These are phyloP conservation scores for Leccinum griseonigrum DNA, from an alignment of 1,284 basidiomycete genomes.

Conservation along the genomic window DNA sequence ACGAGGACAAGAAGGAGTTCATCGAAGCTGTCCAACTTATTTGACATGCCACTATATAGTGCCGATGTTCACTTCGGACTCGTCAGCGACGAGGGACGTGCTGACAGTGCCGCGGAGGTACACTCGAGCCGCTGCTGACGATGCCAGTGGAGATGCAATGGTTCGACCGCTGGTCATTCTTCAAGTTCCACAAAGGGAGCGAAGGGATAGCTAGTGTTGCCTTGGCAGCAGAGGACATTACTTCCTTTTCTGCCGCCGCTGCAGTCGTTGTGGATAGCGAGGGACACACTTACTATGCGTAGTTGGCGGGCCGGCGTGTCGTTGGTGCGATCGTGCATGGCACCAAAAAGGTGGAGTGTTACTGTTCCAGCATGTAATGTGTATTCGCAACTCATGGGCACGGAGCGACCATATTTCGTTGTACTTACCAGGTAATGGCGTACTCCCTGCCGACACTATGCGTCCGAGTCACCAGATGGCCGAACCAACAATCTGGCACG, in stretches of 20 bases:
- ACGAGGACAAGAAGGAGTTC: background rate
- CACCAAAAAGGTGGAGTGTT: conserved; percentile 28
- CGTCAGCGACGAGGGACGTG: background rate
- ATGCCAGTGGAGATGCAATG: background rate
- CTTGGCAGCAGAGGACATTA: too few species aligned
- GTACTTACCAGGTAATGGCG: too few species aligned
- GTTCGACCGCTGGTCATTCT: conserved; percentile 4
- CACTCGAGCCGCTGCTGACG: background rate
- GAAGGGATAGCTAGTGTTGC: too few species aligned
- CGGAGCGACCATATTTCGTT: too few species aligned
- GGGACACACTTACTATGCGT: conserved; percentile 21
- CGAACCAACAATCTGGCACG: background rate
- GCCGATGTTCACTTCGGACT: background rate
- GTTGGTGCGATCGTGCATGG: conserved; percentile 36
- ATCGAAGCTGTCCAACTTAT: background rate
- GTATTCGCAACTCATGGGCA: background rate
- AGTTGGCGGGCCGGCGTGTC: conserved; percentile 9
- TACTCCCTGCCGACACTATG: too few species aligned
- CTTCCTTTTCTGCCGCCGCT: too few species aligned
- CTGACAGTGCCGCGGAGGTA: background rate
- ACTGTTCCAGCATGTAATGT: conserved; percentile 22
- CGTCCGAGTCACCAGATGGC: too few species aligned
- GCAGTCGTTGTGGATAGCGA: conserved; percentile 14
- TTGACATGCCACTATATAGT: conserved; percentile 21
- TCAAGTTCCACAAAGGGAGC: too few species aligned